These are phyloP conservation scores for Hypoxylon perforatum DNA, from an alignment of 495 filamentous ascomycete genomes.

Conservation along the genomic window DNA sequence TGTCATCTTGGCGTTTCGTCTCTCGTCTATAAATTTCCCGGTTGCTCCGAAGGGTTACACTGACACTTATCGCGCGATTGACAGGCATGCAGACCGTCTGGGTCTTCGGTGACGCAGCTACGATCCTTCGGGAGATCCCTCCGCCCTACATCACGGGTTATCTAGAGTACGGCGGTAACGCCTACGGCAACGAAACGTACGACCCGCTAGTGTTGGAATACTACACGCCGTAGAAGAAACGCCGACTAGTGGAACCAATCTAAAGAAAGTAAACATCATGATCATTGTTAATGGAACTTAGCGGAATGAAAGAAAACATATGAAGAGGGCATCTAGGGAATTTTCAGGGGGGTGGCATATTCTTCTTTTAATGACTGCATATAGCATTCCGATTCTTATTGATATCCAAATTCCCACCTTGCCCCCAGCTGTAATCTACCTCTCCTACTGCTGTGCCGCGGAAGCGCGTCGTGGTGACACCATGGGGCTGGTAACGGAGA, in stretches of 20 bases:
- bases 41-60: background rate
- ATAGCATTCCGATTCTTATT: conserved; percentile 10
- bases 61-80: conserved; percentile 13
- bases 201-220: conserved; percentile 48
- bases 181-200: conserved; percentile 58
- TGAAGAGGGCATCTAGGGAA: background rate
- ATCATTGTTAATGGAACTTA: conserved; percentile 10
- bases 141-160: conserved; percentile 59
- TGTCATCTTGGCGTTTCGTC: background rate
- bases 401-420: conserved; percentile 23
- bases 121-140: conserved; percentile 53
- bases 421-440: background rate
- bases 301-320: conserved; percentile 14
- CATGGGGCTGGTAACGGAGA: background rate
- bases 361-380: conserved; percentile 4
- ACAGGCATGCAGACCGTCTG: conserved; percentile 64
- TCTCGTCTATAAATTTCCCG: background rate
- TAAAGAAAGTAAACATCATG: conserved; percentile 13
- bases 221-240: conserved; percentile 24
- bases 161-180: conserved; percentile 58
- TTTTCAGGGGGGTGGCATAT: conserved; percentile 4
- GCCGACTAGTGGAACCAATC: conserved; percentile 1
- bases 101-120: conserved; percentile 59
- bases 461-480: background rate
- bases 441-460: background rate